Base-by-base conservation (phyloP, 2,329 filamentous ascomycete genomes). In the Cytospora mali region DNA sequence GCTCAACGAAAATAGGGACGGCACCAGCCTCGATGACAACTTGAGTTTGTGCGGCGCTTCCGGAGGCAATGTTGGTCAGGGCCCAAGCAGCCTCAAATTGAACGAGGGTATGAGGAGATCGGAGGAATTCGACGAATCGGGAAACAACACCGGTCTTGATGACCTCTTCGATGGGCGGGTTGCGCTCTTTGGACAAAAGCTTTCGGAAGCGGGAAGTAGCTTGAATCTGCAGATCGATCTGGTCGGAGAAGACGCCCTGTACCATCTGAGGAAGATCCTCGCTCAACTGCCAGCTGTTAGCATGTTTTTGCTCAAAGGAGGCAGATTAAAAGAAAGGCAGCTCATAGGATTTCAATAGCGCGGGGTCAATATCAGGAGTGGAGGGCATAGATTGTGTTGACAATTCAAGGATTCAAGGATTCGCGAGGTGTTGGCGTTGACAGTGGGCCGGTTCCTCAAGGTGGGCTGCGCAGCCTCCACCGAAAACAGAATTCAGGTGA, bases 11-110 rank as follows among this genome's bases (percentile, higher is more conserved):
- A 76, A 99, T 99, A 62, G 95, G 95, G 49, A 99, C 95, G 68
- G 95, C 95, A 70, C 95, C 95, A 66, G 95, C 94, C 80, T 98
- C 94, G 72, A 99, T 99, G 69, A 99, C 95, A 58, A 98, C 95
- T 79, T 99, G 95, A 66, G 95, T 99, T 81, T 99, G 95, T 71
- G 92, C 90, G 65, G 95, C 95, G 64, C 94, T 98, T 66, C 95
- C 95, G 55, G 94, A 98, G 66, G 95, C 95, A 78, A 99, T 99
- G 83, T 99, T 99, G 82, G 95, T 99, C 74, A 99, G 83, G 67
- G 95, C 95, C 95, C 95, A 99, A 50, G 95, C 95, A 72, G 95
- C 95, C 84, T 99, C 95, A 75, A 99, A 99, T 79, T 99, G 95
- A 62, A 99, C 95, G 55, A 99, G 86, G 35, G 95, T 98, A 79